phyloP scores from a whole-genome alignment of 371 early-diverging fungal species.

The Lichtheimia ornata region DNA sequence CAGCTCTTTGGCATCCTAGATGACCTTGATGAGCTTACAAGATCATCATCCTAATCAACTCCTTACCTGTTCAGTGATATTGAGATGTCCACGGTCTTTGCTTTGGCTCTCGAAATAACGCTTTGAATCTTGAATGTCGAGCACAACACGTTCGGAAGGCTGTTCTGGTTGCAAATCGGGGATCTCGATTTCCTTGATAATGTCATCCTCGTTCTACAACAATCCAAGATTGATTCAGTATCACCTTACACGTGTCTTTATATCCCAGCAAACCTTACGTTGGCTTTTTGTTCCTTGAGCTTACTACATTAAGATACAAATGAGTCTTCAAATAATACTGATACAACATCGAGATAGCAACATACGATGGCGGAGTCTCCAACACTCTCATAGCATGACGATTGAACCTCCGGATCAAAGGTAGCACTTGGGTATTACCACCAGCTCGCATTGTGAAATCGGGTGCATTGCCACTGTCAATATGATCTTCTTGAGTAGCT shows the following conservation, averaged over 20 bases:
- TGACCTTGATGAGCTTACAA: too few relatives aligned
- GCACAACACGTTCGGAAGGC: conserved; percentile 50
- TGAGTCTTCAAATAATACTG: too few relatives aligned
- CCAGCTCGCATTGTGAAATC: conserved; percentile 91
- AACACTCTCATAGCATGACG: conserved; percentile 88
- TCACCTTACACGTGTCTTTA: too few relatives aligned
- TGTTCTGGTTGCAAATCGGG: conserved; percentile 63
- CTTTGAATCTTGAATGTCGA: conserved; percentile 76
- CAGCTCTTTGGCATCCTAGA: conserved; percentile 26
- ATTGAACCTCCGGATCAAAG: conserved; percentile 87
- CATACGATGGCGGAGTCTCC: conserved; percentile 43
- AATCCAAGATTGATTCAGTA: too few relatives aligned
- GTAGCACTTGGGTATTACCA: conserved; percentile 61
- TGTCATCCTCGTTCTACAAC: conserved; percentile 16
- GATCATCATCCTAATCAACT: background rate
- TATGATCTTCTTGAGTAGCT: conserved; percentile 80
- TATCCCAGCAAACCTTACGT: background rate
- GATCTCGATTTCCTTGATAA: conserved; percentile 51
- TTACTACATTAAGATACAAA: background rate
- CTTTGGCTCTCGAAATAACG: conserved; percentile 82
- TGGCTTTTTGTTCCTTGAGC: conserved; percentile 3
- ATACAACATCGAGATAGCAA: background rate
- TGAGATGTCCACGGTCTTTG: conserved; percentile 28
- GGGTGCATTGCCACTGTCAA: conserved; percentile 77
- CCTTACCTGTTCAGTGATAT: conserved; percentile 24